Evolutionary conservation across 2,329 filamentous ascomycete species (phyloP), one percentile per base, ranked within the genome.

Genomic region (Didymella lethalis): DNA sequence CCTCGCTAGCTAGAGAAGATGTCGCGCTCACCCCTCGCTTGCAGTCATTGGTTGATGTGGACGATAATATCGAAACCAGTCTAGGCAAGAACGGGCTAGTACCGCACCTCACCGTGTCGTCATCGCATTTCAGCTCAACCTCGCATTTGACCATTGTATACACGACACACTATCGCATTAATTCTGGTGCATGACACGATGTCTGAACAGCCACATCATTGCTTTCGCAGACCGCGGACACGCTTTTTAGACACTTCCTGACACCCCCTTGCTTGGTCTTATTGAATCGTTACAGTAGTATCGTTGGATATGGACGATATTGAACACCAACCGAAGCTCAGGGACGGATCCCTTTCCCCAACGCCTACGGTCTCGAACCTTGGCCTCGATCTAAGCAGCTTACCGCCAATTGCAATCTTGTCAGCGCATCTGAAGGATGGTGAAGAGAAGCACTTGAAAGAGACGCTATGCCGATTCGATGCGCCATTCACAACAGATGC

Each of bases 331-430:
- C 64, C 65, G 47, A 66, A 66, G 54, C 54, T 68, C 31, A 56
- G 62, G 11, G 45, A 61, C 25, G 56, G 38, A 20, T 67, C 66
- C 14, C 62, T 62, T 23, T 68, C 68, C 26, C 64, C 64, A 23
- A 54, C 60, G 8, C 63, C 64, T 32, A 66, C 57, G 28, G 54
- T 64, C 41, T 66, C 64, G 28, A 45, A 54, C 38, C 48, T 59
- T 48, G 61, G 59, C 23, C 66, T 72, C 38, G 77, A 83, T 67
- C 72, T 84, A 2, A 78, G 76, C 52, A 62, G 60, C 26, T 72
- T 84, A 26, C 91, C 91, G 11, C 81, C 85, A 4, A 88, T 95
- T 25, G 95, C 88, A 66, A 81, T 98, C 14, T 83, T 97, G 0
- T 79, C 88, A 0, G 87, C 89, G 4, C 90, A 92, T 71, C 81